Base-by-base conservation (phyloP, 1,284 basidiomycete genomes). In the Ceratorhiza oryzae-sativae region DNA sequence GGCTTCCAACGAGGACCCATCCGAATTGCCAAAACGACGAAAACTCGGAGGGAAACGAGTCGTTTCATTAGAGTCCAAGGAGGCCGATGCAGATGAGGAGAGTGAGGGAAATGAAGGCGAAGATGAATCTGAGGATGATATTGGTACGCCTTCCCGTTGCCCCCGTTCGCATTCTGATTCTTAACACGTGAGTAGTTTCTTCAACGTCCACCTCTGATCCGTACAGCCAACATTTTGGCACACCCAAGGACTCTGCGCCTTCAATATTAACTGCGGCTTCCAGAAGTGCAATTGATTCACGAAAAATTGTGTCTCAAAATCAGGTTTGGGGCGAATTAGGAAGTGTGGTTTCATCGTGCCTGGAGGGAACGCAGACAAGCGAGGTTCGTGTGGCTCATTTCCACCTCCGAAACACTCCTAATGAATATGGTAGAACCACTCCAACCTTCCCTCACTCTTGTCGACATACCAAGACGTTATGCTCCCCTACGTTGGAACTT, bases 101-200 rank as follows among this genome's bases (percentile, higher is more conserved):
- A 73, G 75, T 59, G 62, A 60, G 27, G 72, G 72, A 5, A 73
- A 72, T 42, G 72, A 73, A n/a, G 77, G 76, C 46, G 78, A 80
- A 10, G 75, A 73, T 4, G 78, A 70, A 12, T 58, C 53, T 3
- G 36, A 34, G 12, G 18, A 36, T 63, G 56, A 42, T 20, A 12
- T 53, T 36, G 20, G 74, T 65, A 39, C 27, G 53, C 30, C 20
- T n/a, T 30, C 3, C 20, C 2, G 2, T 9, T n/a, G 9, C 18
- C 23, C 3, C 23, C 27, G 1, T 9, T 27, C 23, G 18, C 13
- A 25, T 45, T 36, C 13, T n/a, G 20, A 18, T n/a, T 45, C 23
- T 25, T 9, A 42, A 36, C 51, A 2, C 10, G 39, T 3, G 51
- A 10, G n/a, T n/a, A 51, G 53, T 12, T 20, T 39, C 53, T 20